These are phyloP conservation scores for Mortierella claussenii DNA, from an alignment of 192 early-diverging fungal genomes.

Conservation along the genomic window DNA sequence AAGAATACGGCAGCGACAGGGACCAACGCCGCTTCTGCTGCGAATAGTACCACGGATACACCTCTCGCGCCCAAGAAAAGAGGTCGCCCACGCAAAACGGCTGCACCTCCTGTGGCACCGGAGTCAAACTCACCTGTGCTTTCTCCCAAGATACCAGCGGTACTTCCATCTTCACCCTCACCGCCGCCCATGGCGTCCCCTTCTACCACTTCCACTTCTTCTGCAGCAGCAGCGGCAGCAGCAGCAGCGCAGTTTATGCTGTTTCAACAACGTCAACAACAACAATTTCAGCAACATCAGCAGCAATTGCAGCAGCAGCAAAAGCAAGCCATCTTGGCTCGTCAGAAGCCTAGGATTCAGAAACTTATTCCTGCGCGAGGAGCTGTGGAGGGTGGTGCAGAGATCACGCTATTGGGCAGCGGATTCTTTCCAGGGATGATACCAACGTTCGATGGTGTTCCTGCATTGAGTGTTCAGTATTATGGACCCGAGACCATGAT, in stretches of 20 bases:
- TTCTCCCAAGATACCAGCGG: neutral
- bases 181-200: neutral
- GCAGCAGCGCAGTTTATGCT: slow-evolving; percentile 31
- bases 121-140: slow-evolving; percentile 29
- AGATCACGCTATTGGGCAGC: slow-evolving; percentile 75
- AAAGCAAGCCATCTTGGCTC: slow-evolving; percentile 50
- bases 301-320: slow-evolving; percentile 51
- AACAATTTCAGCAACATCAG: slow-evolving; percentile 44
- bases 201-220: neutral
- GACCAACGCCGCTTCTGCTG: neutral
- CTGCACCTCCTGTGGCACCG: slow-evolving; percentile 5
- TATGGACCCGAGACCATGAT: slow-evolving; percentile 75
- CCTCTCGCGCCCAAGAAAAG: slow-evolving; percentile 42
- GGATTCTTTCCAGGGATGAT: slow-evolving; percentile 76
- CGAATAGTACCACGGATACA: slow-evolving; percentile 1
- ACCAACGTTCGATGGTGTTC: slow-evolving; percentile 74
- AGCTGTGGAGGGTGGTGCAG: slow-evolving; percentile 78
- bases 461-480: slow-evolving; percentile 69
- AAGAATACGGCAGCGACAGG: neutral
- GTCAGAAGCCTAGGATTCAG: slow-evolving; percentile 62
- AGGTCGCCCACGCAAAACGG: slow-evolving; percentile 46
- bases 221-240: slow-evolving; percentile 2
- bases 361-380: slow-evolving; percentile 81
- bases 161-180: slow-evolving; percentile 8
- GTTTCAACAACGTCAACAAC: slow-evolving; percentile 43